phyloP scores from a whole-genome alignment of 495 filamentous ascomycete genomes.

The Penicillium cosmopolitanum region DNA sequence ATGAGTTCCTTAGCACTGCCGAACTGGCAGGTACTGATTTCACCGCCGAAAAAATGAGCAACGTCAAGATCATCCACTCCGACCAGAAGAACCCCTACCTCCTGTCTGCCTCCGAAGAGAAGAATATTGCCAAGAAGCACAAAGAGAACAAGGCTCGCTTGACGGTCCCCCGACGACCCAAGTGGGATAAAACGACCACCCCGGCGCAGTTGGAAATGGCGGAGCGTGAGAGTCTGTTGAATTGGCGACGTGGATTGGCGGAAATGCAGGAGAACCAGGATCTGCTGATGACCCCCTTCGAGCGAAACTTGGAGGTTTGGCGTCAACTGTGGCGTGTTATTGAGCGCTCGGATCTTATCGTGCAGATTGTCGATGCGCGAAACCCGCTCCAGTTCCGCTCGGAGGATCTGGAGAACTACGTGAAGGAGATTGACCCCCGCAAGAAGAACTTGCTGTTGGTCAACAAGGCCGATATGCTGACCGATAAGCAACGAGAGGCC shows the following conservation, averaged over 20 bases:
- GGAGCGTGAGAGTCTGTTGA: slow-evolving; percentile 80
- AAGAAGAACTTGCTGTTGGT: slow-evolving; percentile 94
- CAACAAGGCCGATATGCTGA: slow-evolving; percentile 99
- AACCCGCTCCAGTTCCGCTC: slow-evolving; percentile 94
- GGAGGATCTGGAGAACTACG: slow-evolving; percentile 91
- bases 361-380: slow-evolving; percentile 97
- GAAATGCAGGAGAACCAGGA: slow-evolving; percentile 92
- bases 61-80: slow-evolving; percentile 95
- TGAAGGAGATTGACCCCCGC: slow-evolving; percentile 83
- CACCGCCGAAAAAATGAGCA: slow-evolving; percentile 97
- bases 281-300: slow-evolving; percentile 96
- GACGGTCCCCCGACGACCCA: slow-evolving; percentile 87
- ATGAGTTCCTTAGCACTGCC: slow-evolving; percentile 83
- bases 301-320: slow-evolving; percentile 98
- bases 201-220: slow-evolving; percentile 74
- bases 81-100: slow-evolving; percentile 96
- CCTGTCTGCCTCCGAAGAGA: slow-evolving; percentile 85
- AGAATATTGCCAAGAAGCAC: slow-evolving; percentile 76
- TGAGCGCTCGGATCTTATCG: slow-evolving; percentile 91
- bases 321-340: slow-evolving; percentile 98
- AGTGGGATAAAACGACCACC: slow-evolving; percentile 86
- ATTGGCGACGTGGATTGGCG: slow-evolving; percentile 89
- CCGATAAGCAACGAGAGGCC: slow-evolving; percentile 73
- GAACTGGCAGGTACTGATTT: slow-evolving; percentile 98
- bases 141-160: slow-evolving; percentile 73